A percentile compares a stretch with the other conserved stretches of the same genome.
phyloP scores from a whole-genome alignment of 345 rosid genomes.

The Moringa oleifera region DNA sequence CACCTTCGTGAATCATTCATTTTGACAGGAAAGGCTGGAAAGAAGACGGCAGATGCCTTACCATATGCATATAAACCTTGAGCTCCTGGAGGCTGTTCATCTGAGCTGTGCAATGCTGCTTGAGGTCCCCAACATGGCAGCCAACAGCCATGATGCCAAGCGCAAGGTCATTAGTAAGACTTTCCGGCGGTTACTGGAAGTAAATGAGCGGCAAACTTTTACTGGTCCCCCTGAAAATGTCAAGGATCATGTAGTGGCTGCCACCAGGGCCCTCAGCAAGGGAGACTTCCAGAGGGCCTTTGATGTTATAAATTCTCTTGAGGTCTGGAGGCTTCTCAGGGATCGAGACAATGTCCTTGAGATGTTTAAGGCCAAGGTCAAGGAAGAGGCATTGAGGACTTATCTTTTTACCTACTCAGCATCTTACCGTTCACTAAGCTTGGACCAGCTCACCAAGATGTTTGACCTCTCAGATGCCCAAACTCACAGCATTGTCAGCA shows the following conservation, averaged over 20 bases:
- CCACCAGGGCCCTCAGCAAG: constrained; percentile 66
- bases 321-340: constrained; percentile 73
- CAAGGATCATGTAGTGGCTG: constrained; percentile 86
- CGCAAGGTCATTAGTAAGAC: constrained; percentile 77
- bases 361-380: constrained; percentile 71
- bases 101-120: constrained; percentile 88
- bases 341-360: constrained; percentile 50
- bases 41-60: constrained; percentile 94
- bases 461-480: constrained; percentile 62
- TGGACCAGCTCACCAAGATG: constrained; percentile 69
- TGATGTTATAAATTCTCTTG: constrained; percentile 62
- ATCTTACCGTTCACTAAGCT: constrained; percentile 54
- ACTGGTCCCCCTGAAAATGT: constrained; percentile 84
- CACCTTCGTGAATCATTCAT: constrained; percentile 4
- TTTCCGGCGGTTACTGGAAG: constrained; percentile 70
- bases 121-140: constrained; percentile 93
- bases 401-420: constrained; percentile 62
- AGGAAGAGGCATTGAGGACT: constrained; percentile 85
- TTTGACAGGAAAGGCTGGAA: constrained; percentile 70
- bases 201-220: constrained; percentile 76
- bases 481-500: constrained; percentile 63
- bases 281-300: constrained; percentile 73
- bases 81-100: constrained; percentile 87
- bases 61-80: constrained; percentile 98
- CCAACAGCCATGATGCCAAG: constrained; percentile 51